A percentile compares a stretch with the other conserved stretches of the same genome.
Conservation (phyloP, 1,284 basidiomycete genomes). For the Fomitopsis betulina region DNA sequence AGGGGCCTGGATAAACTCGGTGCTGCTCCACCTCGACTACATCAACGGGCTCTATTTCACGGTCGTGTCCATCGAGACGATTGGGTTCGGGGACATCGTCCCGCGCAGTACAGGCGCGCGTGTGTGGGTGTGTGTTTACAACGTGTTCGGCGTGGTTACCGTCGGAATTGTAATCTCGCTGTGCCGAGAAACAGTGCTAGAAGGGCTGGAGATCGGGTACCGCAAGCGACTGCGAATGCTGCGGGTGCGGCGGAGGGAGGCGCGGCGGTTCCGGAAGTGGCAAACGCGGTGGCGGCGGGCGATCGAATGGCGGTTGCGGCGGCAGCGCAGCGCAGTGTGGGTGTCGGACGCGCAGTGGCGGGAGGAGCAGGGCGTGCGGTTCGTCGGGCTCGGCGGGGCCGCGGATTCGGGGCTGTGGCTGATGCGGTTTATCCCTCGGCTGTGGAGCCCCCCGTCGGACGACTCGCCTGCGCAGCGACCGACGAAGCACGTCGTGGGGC, state of each 20-base stretch:
- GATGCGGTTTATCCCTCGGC: slow-evolving; percentile 1
- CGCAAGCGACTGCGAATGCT: slow-evolving; percentile 44
- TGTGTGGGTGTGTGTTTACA: slow-evolving; percentile 55
- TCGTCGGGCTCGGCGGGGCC: slow-evolving; percentile 18
- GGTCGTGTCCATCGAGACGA: slow-evolving; percentile 66
- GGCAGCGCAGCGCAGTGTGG: slow-evolving; percentile 46
- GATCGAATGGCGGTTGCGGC: slow-evolving; percentile 52
- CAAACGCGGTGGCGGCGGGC: slow-evolving; percentile 52
- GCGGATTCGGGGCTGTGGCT: slow-evolving; percentile 7
- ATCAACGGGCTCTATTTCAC: slow-evolving; percentile 71
- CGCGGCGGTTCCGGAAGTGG: slow-evolving; percentile 33
- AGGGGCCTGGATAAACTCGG: slow-evolving; percentile 56
- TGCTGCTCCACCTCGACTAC: slow-evolving; percentile 57
- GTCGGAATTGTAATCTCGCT: slow-evolving; percentile 64
- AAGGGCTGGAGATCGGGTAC: slow-evolving; percentile 60
- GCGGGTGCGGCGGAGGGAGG: slow-evolving; percentile 35
- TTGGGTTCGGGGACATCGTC: slow-evolving; percentile 78
- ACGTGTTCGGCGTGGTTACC: slow-evolving; percentile 55
- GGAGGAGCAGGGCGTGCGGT: slow-evolving; percentile 16
- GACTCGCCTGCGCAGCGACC: slow-evolving; percentile 3
- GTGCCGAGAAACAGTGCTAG: slow-evolving; percentile 68
- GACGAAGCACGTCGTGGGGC: slow-evolving; percentile 16
- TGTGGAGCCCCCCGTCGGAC: not conserved
- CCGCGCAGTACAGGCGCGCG: slow-evolving; percentile 46
- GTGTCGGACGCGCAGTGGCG: slow-evolving; percentile 31